Evolutionary conservation across 148 eudicot species (phyloP).

Genomic region (Vaccinium darrowii): DNA sequence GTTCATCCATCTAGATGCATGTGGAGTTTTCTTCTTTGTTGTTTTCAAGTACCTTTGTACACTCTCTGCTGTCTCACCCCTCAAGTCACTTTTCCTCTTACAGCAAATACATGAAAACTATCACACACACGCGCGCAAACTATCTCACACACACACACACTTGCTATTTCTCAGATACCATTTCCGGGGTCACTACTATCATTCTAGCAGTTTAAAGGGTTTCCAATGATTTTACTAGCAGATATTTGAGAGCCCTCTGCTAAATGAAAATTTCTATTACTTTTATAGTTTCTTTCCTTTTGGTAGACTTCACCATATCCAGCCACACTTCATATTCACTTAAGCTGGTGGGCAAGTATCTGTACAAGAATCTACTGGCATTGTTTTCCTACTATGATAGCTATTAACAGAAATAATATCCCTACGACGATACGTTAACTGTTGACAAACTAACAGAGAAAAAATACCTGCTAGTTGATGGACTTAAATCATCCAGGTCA

Average conservation of each 20-base stretch:
- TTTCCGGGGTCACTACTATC: neutral
- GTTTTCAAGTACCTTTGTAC: neutral
- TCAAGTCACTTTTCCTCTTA: neutral
- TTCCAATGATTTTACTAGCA: neutral
- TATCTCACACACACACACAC: neutral
- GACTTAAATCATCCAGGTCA: constrained; percentile 97
- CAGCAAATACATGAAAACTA: neutral
- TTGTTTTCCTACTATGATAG: neutral
- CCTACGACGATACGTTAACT: neutral
- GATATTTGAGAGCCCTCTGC: neutral
- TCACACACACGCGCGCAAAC: neutral
- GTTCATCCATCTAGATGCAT: too few relatives aligned
- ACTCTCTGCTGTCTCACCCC: neutral
- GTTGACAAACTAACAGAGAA: neutral
- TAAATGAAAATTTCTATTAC: neutral
- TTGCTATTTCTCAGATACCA: neutral
- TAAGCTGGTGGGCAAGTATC: neutral
- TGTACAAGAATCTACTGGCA: neutral
- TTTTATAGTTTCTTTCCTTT: neutral
- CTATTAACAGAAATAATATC: neutral
- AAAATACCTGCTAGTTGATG: constrained; percentile 82
- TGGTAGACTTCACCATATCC: neutral
- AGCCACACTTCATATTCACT: constrained; percentile 8
- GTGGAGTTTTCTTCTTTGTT: neutral
- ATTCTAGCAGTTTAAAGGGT: neutral